Evolutionary conservation across 1,284 basidiomycete species (phyloP).

Genomic region (Ganoderma meredithae): DNA sequence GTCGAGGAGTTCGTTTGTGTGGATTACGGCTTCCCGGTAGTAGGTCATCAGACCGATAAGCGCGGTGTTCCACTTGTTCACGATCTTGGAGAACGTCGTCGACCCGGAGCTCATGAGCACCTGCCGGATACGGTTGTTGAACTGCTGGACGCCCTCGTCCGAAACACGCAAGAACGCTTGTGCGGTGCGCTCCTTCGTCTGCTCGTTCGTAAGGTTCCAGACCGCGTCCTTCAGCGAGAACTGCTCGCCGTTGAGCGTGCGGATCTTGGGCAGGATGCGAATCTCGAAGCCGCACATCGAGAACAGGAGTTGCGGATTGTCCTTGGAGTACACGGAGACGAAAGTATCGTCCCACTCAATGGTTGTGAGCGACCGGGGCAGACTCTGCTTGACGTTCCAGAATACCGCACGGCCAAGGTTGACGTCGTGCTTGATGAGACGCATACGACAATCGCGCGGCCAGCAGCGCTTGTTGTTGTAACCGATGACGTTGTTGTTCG

Average conservation of each 20-base stretch:
- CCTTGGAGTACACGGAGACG: slow-evolving; percentile 95
- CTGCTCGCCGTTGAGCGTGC: slow-evolving; percentile 95
- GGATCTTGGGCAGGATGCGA: slow-evolving; percentile 94
- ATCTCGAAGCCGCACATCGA: slow-evolving; percentile 99
- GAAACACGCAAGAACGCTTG: slow-evolving; percentile 98
- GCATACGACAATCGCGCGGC: slow-evolving; percentile 99
- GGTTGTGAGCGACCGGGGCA: slow-evolving; percentile 95
- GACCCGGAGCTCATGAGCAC: slow-evolving; percentile 99
- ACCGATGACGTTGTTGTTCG: slow-evolving; percentile 98
- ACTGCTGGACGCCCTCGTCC: slow-evolving; percentile 95
- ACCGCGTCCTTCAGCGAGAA: slow-evolving; percentile 97
- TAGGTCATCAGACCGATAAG: slow-evolving; percentile 97
- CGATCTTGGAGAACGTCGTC: slow-evolving; percentile 99
- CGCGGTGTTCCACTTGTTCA: slow-evolving; percentile 99
- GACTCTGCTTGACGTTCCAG: slow-evolving; percentile 99
- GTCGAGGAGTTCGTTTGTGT: slow-evolving; percentile 95
- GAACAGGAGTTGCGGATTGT: slow-evolving; percentile 98
- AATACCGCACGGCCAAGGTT: slow-evolving; percentile 98
- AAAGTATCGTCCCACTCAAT: slow-evolving; percentile 99
- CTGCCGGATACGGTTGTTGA: slow-evolving; percentile 96
- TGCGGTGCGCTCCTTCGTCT: slow-evolving; percentile 96
- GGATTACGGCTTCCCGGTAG: slow-evolving; percentile 98
- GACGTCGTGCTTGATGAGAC: slow-evolving; percentile 99
- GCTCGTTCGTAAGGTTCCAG: slow-evolving; percentile 97
- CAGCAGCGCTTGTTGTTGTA: slow-evolving; percentile 99